Conservation (phyloP, 306 rosid species). For the Cicer bijugum region DNA sequence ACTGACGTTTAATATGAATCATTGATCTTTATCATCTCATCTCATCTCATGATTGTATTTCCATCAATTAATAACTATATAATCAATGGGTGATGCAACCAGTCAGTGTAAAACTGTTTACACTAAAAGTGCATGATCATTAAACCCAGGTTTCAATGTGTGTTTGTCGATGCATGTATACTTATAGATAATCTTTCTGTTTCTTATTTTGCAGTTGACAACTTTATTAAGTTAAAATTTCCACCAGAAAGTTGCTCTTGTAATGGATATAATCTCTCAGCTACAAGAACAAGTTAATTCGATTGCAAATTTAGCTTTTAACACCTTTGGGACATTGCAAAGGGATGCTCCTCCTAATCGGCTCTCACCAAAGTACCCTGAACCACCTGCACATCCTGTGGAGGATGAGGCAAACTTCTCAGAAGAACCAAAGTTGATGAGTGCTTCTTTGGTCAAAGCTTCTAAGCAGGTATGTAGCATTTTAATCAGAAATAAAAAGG, state of each 20-base stretch:
- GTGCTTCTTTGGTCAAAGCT: conserved; percentile 77
- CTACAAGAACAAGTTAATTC: conserved; percentile 80
- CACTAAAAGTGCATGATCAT: no score
- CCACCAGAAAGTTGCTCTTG: conserved; percentile 12
- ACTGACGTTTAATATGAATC: no score
- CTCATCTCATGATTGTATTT: no score
- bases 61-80: no score
- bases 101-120: no score
- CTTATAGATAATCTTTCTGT: background rate
- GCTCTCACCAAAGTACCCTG: conserved; percentile 78
- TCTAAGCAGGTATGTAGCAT: conserved; percentile 74
- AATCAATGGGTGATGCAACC: no score
- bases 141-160: background rate
- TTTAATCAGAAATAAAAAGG: background rate
- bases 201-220: conserved; percentile 29
- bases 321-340: conserved; percentile 80
- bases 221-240: background rate
- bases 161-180: background rate
- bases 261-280: conserved; percentile 89
- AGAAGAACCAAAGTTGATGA: conserved; percentile 80
- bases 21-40: no score
- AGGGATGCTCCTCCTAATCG: conserved; percentile 91
- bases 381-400: conserved; percentile 67
- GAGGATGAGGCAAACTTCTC: conserved; percentile 63
- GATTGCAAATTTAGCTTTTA: conserved; percentile 73